Conservation (phyloP, 306 rosid genomes). For the Lathyrus tuberosus region DNA sequence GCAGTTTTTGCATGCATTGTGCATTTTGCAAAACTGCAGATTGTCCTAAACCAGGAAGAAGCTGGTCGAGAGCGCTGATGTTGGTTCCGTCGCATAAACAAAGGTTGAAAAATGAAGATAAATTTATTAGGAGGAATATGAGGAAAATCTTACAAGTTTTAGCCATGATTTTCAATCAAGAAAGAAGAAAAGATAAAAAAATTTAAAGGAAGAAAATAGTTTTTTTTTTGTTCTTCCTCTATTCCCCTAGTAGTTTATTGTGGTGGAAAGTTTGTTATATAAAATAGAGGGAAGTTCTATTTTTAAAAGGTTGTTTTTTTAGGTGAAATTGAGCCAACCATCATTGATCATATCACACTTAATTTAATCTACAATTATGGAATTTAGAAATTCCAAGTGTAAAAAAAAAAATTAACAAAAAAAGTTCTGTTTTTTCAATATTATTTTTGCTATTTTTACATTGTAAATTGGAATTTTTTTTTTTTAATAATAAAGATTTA, state of each 20-base stretch:
- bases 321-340: slow-evolving; percentile 28
- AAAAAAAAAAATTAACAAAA: too few species aligned
- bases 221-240: background rate
- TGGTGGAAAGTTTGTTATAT: slow-evolving; percentile 24
- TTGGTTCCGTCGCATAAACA: background rate
- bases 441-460: too few species aligned
- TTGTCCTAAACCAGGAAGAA: background rate
- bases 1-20: slow-evolving; percentile 57
- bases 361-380: too few species aligned
- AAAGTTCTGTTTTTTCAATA: too few species aligned
- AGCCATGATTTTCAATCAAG: slow-evolving; percentile 19
- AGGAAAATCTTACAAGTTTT: slow-evolving; percentile 16
- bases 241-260: slow-evolving; percentile 13
- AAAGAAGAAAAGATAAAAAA: background rate
- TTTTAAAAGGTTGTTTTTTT: slow-evolving; percentile 41
- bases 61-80: background rate
- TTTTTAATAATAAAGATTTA: too few species aligned
- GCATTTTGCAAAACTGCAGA: background rate
- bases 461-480: too few species aligned
- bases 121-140: slow-evolving; percentile 17
- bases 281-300: slow-evolving; percentile 34
- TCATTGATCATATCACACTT: background rate
- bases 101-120: slow-evolving; percentile 29
- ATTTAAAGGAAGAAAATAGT: background rate
- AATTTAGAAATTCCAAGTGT: too few species aligned